phyloP scores from a whole-genome alignment of 176 grass and related monocot genomes.

The Luzula sylvatica region DNA sequence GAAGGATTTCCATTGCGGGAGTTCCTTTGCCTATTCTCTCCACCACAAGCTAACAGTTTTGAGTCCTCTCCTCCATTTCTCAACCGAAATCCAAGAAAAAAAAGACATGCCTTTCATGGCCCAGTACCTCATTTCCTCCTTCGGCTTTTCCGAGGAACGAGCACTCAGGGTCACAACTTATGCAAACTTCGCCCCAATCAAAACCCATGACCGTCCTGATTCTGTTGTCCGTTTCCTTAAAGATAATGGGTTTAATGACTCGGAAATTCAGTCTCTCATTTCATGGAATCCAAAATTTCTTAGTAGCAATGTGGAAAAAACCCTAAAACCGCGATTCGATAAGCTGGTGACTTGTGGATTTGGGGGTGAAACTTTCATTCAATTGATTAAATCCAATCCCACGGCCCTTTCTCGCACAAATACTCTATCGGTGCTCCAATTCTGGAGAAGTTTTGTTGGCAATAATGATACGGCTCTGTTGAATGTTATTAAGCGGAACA shows the following conservation, averaged over 20 bases:
- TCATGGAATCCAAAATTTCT: conserved; percentile 2
- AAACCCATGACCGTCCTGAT: background rate
- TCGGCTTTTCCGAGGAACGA: too few relatives aligned
- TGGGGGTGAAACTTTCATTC: background rate
- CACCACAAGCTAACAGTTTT: too few relatives aligned
- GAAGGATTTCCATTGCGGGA: too few relatives aligned
- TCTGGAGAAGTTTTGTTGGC: conserved; percentile 3
- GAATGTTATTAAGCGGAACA: background rate
- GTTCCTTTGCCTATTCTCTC: background rate
- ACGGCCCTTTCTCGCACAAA: background rate
- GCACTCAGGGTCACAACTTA: background rate
- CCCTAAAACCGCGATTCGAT: background rate
- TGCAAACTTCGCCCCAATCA: background rate
- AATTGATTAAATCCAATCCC: conserved; percentile 1
- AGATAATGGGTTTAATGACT: conserved; percentile 6
- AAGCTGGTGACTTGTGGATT: background rate
- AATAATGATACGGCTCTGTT: conserved; percentile 4
- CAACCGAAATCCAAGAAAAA: background rate
- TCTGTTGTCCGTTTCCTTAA: background rate
- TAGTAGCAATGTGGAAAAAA: background rate
- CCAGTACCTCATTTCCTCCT: conserved; percentile 17
- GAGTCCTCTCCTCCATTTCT: background rate
- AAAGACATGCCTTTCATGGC: background rate
- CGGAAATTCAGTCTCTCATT: conserved; percentile 12
- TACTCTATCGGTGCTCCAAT: conserved; percentile 3